Base-by-base conservation (phyloP, 176 grass and related monocot species). In the Tillandsia fasciculata region DNA sequence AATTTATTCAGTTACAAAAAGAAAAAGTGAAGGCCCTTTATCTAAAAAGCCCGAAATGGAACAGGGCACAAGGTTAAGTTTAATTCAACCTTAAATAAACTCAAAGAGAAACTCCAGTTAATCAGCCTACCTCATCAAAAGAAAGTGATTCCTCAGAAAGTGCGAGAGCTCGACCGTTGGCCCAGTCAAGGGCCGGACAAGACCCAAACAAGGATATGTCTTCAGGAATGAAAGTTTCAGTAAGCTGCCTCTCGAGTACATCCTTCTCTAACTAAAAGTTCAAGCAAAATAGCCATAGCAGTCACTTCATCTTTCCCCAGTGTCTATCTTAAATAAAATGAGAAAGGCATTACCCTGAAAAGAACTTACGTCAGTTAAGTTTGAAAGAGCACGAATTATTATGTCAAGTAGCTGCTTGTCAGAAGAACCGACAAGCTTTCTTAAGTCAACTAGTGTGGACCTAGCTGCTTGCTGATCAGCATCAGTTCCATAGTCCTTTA, bases 61-160 rank as follows among this genome's bases (percentile, higher is more conserved):
- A 42, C 33, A 33, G 33, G 4, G 4, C 33, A 42, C 33, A 42
- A 42, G 33, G 33, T 42, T 42, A 76, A 23, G 3, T 10, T 10
- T 64, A 17, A 17, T 15, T 67, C n/a, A 7, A 49, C 13, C 54
- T 61, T 18, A 63, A 49, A 63, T 47, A 51, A 13, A 70, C 73
- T 72, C 4, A 70, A 18, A 84, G 50, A 9, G 59, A 49, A 12
- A 42, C 33, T 56, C 54, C 68, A 48, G 54, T 64, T 63, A 67
- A 70, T 8, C 20, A 61, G 56, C 47, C 23, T 75, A 92, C 94
- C 86, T 93, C 94, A 75, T 99, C 94, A 81, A 93, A 90, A 64
- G 86, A 90, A 69, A 93, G 77, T 75, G 94, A 93, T 88, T 99
- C 94, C 71, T 99, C 94, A 66, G 89, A 90, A 73, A 85, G 87